phyloP scores from a whole-genome alignment of 305 asterid species.

The Solanum hybrid region DNA sequence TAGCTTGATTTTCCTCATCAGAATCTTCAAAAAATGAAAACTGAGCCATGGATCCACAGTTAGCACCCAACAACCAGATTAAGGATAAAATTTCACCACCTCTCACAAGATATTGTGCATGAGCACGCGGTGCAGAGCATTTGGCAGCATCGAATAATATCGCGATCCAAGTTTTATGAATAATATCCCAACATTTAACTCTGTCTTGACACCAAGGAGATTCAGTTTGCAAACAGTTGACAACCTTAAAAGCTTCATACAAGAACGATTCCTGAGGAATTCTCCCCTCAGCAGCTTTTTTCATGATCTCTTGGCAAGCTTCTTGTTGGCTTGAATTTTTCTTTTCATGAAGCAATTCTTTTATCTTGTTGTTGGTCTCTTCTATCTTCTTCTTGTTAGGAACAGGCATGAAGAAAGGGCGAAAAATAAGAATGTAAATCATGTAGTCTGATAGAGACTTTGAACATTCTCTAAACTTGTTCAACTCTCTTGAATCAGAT shows the following conservation, averaged over 20 bases:
- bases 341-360: not conserved
- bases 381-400: not conserved
- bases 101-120: not conserved
- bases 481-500: not conserved
- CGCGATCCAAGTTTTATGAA: not conserved
- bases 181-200: not conserved
- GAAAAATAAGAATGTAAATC: not conserved
- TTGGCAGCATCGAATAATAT: not conserved
- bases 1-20: not conserved
- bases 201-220: not conserved
- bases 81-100: not conserved
- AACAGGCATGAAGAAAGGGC: not conserved
- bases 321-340: not conserved
- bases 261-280: not conserved
- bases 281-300: not conserved
- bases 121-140: not conserved
- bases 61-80: conserved; percentile 1
- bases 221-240: not conserved
- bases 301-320: not conserved
- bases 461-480: not conserved
- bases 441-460: not conserved
- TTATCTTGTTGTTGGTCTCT: not conserved
- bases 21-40: not conserved
- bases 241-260: not conserved
- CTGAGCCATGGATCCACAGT: not conserved